Conservation (phyloP, 169 alveolate species). For the Cryptosporidium ubiquitum region DNA sequence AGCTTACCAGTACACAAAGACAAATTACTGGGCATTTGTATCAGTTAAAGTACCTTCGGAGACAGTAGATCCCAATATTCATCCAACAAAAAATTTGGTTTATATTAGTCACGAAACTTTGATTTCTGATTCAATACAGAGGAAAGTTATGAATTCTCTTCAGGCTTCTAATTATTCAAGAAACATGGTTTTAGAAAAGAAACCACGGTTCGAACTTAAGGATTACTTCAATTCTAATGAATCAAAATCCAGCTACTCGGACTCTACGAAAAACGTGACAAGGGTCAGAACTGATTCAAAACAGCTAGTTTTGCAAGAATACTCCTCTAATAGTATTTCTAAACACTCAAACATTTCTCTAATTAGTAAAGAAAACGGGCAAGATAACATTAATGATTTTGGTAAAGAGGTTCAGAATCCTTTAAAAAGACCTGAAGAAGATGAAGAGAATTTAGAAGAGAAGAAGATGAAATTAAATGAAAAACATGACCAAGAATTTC, state of each 20-base stretch:
- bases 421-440: background rate
- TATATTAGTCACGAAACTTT: constrained; percentile 37
- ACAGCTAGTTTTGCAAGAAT: constrained; percentile 41
- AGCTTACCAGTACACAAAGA: constrained; percentile 79
- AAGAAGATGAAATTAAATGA: background rate
- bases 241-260: background rate
- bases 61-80: constrained; percentile 96
- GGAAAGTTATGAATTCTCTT: constrained; percentile 1
- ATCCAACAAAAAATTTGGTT: constrained; percentile 96
- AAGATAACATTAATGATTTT: background rate
- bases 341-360: background rate
- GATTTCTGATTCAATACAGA: constrained; percentile 48
- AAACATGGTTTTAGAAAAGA: constrained; percentile 33
- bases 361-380: background rate
- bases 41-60: constrained; percentile 92
- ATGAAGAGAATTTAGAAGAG: background rate
- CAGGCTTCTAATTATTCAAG: constrained; percentile 47
- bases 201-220: constrained; percentile 16
- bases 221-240: background rate
- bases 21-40: constrained; percentile 89
- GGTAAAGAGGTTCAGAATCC: background rate
- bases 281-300: constrained; percentile 68
- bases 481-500: background rate
- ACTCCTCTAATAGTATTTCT: background rate
- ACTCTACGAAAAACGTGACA: constrained; percentile 33